Conservation (phyloP, 495 filamentous ascomycete genomes). For the Talaromyces proteolyticus region DNA sequence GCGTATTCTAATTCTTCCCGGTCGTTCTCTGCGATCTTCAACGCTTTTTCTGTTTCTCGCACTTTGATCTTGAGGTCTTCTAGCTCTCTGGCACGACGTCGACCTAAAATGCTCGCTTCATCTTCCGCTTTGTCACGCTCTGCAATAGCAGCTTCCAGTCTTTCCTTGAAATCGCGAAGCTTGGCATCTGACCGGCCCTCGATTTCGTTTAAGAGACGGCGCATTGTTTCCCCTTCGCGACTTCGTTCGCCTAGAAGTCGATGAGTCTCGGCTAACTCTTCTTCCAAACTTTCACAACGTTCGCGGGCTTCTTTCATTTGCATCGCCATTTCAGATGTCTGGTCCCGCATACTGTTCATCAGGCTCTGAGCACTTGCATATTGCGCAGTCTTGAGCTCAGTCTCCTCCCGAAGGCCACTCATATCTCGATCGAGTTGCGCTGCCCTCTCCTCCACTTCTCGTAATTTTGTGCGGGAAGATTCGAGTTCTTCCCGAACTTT, state of each 20-base stretch:
- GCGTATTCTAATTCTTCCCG: constrained; percentile 62
- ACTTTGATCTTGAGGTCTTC: constrained; percentile 78
- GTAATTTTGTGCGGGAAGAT: constrained; percentile 54
- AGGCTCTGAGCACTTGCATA: constrained; percentile 77
- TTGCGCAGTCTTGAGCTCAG: constrained; percentile 78
- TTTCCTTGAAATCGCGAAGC: constrained; percentile 80
- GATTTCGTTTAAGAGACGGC: constrained; percentile 78
- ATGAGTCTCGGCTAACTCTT: constrained; percentile 86
- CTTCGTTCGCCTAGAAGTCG: constrained; percentile 84
- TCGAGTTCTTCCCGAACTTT: constrained; percentile 64
- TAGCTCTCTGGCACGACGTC: constrained; percentile 71
- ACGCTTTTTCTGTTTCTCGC: constrained; percentile 71
- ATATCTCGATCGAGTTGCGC: constrained; percentile 59
- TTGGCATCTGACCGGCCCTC: constrained; percentile 75
- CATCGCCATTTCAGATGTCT: constrained; percentile 79
- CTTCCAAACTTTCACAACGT: constrained; percentile 82
- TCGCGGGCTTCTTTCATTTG: constrained; percentile 87
- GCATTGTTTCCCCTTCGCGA: constrained; percentile 95
- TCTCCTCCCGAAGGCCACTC: constrained; percentile 67
- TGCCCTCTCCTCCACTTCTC: constrained; percentile 66
- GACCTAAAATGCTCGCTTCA: constrained; percentile 70
- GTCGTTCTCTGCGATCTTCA: constrained; percentile 63
- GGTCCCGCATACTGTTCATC: constrained; percentile 87
- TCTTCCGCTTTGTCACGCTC: constrained; percentile 92
- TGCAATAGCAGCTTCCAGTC: constrained; percentile 82